Conservation (phyloP, 2,329 filamentous ascomycete genomes). For the Celoporthe dispersa region DNA sequence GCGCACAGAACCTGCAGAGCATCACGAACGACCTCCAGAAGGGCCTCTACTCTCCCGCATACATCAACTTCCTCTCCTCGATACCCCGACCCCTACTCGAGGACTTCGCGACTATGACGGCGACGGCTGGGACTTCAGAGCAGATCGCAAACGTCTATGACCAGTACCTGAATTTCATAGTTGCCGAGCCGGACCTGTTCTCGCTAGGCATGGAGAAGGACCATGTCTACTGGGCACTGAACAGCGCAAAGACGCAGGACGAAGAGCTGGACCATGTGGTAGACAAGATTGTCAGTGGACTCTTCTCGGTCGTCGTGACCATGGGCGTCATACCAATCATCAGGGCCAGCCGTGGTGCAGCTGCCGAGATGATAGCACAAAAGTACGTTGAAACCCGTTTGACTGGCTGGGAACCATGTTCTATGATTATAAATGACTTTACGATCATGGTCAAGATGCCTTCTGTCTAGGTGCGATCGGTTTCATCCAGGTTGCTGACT, state of each 20-base stretch:
- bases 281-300: constrained; percentile 88
- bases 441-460: background rate
- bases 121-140: constrained; percentile 81
- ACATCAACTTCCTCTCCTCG: constrained; percentile 96
- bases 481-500: constrained; percentile 8
- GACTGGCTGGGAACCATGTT: background rate
- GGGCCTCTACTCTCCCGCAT: constrained; percentile 88
- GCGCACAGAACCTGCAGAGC: constrained; percentile 73
- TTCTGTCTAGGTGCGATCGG: background rate
- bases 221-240: constrained; percentile 93
- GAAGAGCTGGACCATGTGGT: constrained; percentile 86
- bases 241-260: constrained; percentile 88
- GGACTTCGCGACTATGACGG: constrained; percentile 90
- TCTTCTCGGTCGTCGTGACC: constrained; percentile 98
- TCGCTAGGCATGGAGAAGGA: constrained; percentile 90
- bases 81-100: constrained; percentile 88
- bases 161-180: constrained; percentile 97
- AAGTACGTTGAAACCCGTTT: constrained; percentile 49
- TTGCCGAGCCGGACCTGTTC: constrained; percentile 93
- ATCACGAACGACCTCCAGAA: constrained; percentile 87
- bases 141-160: constrained; percentile 92
- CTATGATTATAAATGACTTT: background rate
- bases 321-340: constrained; percentile 98
- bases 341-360: constrained; percentile 87
- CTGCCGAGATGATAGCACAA: constrained; percentile 90